Evolutionary conservation across 2,329 filamentous ascomycete species (phyloP), one percentile per base, ranked within the genome.

Genomic region (Graphium sp.): DNA sequence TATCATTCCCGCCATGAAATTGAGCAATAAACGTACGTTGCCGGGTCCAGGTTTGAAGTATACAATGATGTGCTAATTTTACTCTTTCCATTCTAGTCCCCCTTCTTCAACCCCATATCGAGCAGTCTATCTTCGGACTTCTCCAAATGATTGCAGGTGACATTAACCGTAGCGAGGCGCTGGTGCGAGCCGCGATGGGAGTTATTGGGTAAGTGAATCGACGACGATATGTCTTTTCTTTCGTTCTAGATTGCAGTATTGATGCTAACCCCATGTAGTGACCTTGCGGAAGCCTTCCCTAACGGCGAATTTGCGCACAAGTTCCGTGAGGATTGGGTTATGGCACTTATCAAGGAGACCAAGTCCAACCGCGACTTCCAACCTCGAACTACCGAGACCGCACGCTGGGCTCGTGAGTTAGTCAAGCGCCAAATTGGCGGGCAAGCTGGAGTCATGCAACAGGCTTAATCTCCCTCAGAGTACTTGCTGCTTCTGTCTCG

Each of bases 321-420:
- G 42, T 94, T 92, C 73, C 81, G 84, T 39, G 70, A 82, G 43
- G 84, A 94, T 13, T 95, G 87, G 83, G 59, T 98, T 33, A 85
- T 76, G 16, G 57, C 64, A 17, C 77, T 98, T 62, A 85, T 94
- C 46, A 85, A 87, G 56, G 85, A 95, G 52, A 87, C 83, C 26
- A 80, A 85, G 45, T 68, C 72, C 34, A 94, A 89, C 62, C 76
- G 81, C 41, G 85, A 95, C 26, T 94, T 81, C 59, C 67, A 74
- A 41, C 47, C 68, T 17, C 79, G 85, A 37, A 98, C 89, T 4
- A 76, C 89, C 39, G 83, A 94, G 39, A 95, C 89, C 26, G 89
- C 89, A 47, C 79, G 87, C 43, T 98, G 89, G 89, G 85, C 89
- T 37, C 78, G 87, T 35, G 89, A 95, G 56, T 84, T 94, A 52